Percentiles rank a stretch among this genome's conserved stretches.
These are phyloP conservation scores for Colletotrichum kahawae DNA, from an alignment of 2,329 filamentous ascomycete species.

Conservation along the genomic window DNA sequence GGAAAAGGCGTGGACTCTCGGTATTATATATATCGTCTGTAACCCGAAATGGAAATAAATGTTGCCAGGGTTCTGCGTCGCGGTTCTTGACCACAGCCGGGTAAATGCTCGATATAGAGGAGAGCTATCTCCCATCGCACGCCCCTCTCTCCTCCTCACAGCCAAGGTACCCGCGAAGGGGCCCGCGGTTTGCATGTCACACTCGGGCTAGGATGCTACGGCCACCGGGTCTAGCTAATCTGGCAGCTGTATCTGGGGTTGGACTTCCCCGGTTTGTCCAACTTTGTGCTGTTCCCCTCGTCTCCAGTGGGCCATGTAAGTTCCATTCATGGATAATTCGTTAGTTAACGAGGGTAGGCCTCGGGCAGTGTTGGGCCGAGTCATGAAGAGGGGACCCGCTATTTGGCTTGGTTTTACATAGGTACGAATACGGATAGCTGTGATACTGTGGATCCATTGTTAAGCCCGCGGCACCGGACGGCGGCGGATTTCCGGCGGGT, in stretches of 20 bases:
- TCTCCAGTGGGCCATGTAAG: neutral
- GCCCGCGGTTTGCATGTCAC: neutral
- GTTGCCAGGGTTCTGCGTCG: neutral
- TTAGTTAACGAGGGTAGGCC: conserved; percentile 5
- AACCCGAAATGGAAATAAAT: neutral
- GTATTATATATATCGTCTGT: conserved; percentile 7
- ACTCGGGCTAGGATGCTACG: neutral
- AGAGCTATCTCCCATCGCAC: neutral
- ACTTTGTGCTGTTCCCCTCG: neutral
- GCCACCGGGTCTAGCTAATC: neutral
- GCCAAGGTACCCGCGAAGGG: neutral
- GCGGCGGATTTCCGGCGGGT: neutral
- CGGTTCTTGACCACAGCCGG: neutral
- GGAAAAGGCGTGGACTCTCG: neutral
- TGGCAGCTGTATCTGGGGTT: neutral
- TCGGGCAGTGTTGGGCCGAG: conserved; percentile 17
- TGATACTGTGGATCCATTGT: neutral
- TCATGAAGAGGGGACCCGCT: neutral
- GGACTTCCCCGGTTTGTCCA: conserved; percentile 5
- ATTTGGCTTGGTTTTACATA: neutral
- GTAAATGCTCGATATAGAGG: neutral
- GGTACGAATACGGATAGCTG: neutral
- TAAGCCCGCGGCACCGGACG: neutral
- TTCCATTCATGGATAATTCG: conserved; percentile 20
- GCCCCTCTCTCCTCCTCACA: neutral